phyloP scores from a whole-genome alignment of 768 basidiomycete species.

The Trametes sanguinea region DNA sequence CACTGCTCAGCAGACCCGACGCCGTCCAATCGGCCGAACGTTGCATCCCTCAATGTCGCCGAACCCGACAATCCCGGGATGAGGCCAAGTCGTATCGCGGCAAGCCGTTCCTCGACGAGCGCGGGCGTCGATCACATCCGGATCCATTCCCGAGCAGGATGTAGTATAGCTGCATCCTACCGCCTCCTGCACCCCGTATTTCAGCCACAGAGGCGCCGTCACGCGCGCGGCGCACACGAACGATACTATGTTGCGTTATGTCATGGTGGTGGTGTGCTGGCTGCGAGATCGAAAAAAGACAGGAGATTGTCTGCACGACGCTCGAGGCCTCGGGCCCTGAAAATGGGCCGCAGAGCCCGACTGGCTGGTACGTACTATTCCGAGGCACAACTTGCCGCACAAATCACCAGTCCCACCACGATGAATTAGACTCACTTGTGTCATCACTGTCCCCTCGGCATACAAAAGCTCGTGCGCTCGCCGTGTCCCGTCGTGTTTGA shows the following conservation, averaged over 20 bases:
- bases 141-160: neutral
- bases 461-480: too few species aligned
- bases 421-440: constrained; percentile 8
- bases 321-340: neutral
- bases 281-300: neutral
- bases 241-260: neutral
- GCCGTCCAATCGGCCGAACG: too few species aligned
- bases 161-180: too few species aligned
- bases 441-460: neutral
- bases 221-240: too few species aligned
- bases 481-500: too few species aligned
- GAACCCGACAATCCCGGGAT: neutral
- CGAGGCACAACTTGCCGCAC: neutral
- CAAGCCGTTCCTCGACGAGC: neutral
- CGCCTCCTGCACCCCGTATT: too few species aligned
- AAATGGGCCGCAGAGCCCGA: constrained; percentile 11
- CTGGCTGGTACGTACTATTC: neutral
- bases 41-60: too few species aligned
- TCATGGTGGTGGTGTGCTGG: neutral
- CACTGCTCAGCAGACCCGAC: too few species aligned
- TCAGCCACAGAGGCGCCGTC: too few species aligned
- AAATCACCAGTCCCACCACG: neutral
- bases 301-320: neutral
- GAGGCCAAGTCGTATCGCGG: too few species aligned
- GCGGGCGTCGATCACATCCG: neutral